Conservation (phyloP, 2,329 filamentous ascomycete genomes). For the Aureobasidium uvarum region DNA sequence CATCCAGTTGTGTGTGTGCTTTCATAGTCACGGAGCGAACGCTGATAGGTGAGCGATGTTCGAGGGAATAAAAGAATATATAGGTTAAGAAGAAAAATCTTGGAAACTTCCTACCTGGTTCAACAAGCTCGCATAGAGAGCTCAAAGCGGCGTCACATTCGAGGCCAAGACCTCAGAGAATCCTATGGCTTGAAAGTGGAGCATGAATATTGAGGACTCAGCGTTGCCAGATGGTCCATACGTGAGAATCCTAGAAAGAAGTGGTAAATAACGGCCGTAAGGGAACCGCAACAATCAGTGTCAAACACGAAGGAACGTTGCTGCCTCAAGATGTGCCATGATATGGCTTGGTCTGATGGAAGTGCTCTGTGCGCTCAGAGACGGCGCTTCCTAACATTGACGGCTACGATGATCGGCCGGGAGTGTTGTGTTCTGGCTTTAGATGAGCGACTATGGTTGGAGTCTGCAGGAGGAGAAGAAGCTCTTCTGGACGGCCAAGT, state of each 20-base stretch:
- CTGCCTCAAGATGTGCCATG: not conserved
- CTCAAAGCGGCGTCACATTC: not conserved
- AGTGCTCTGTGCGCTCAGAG: not conserved
- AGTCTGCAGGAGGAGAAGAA: no score
- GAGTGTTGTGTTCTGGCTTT: not conserved
- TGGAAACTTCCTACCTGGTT: not conserved
- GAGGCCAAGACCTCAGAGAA: not conserved
- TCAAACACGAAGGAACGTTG: not conserved
- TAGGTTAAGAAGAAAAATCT: not conserved
- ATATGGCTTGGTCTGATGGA: not conserved
- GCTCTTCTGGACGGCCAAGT: not conserved
- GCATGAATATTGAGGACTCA: not conserved
- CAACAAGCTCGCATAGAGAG: not conserved
- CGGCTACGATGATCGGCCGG: no score
- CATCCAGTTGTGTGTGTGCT: not conserved
- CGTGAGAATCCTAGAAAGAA: not conserved
- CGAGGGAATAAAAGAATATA: not conserved
- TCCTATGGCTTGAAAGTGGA: conserved; percentile 2
- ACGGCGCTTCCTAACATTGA: not conserved
- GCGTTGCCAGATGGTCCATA: not conserved
- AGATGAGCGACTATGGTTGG: not conserved
- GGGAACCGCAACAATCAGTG: not conserved
- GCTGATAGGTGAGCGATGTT: not conserved
- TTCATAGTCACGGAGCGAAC: no score
- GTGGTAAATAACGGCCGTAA: not conserved